phyloP scores from a whole-genome alignment of 1,284 basidiomycete genomes.

The Boletus smithii region DNA sequence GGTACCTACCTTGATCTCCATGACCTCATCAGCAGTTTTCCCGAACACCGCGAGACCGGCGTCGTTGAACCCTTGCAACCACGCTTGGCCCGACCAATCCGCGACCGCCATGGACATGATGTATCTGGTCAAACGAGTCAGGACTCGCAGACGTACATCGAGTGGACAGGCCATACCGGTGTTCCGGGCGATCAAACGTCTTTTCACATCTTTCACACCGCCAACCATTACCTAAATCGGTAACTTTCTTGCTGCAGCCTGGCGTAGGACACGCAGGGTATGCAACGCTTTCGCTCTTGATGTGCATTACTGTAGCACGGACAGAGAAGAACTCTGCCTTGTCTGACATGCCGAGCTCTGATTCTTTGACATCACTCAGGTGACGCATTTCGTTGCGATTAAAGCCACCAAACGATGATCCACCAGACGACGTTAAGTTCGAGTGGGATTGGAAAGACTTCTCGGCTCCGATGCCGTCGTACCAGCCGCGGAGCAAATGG shows the following conservation, averaged over 20 bases:
- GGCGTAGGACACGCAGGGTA: slow-evolving; percentile 89
- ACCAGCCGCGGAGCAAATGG: slow-evolving; percentile 90
- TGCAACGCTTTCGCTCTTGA: slow-evolving; percentile 82
- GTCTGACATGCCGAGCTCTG: slow-evolving; percentile 75
- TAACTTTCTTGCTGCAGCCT: slow-evolving; percentile 91
- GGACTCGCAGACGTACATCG: background rate
- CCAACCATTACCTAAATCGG: slow-evolving; percentile 71
- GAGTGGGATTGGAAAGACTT: slow-evolving; percentile 72
- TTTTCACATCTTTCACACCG: slow-evolving; percentile 93
- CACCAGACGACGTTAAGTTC: slow-evolving; percentile 39
- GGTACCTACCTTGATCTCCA: slow-evolving; percentile 56
- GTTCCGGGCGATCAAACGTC: slow-evolving; percentile 69
- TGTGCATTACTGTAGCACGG: slow-evolving; percentile 85
- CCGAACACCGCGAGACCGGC: slow-evolving; percentile 78
- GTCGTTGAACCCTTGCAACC: slow-evolving; percentile 97
- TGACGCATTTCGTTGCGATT: slow-evolving; percentile 72
- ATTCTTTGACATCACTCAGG: slow-evolving; percentile 80
- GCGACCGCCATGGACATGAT: slow-evolving; percentile 86
- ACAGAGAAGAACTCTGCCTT: slow-evolving; percentile 81
- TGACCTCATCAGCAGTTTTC: slow-evolving; percentile 78
- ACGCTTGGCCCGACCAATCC: slow-evolving; percentile 86
- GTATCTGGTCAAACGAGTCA: slow-evolving; percentile 55
- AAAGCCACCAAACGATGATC: slow-evolving; percentile 46
- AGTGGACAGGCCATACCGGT: slow-evolving; percentile 57
- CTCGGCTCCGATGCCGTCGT: slow-evolving; percentile 63